Evolutionary conservation across 306 rosid genomes (phyloP).

Genomic region (Acacia melanoxylon): DNA sequence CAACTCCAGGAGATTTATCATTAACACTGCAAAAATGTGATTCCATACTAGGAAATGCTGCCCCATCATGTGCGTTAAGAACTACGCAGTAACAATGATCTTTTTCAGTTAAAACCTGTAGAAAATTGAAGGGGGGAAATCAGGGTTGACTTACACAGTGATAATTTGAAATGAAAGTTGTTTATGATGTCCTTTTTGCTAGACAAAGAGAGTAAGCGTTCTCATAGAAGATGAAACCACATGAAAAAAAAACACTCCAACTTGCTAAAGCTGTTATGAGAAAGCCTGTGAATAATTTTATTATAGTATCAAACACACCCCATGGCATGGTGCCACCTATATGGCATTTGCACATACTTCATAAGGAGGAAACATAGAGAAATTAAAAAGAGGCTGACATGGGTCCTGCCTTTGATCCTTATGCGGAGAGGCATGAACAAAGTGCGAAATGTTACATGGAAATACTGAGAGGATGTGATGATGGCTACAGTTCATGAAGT

Average conservation of each 20-base stretch:
- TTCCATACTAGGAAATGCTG: conserved; percentile 77
- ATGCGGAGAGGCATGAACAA: background rate
- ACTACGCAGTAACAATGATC: conserved; percentile 97
- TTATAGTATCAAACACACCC: background rate
- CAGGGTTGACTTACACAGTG: conserved; percentile 24
- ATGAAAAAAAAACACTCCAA: background rate
- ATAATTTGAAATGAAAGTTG: conserved; percentile 11
- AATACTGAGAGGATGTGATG: background rate
- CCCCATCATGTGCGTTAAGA: conserved; percentile 96
- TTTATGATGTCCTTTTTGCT: conserved; percentile 9
- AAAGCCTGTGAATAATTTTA: background rate
- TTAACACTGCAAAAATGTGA: conserved; percentile 52
- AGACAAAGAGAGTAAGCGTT: conserved; percentile 24
- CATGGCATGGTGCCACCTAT: background rate
- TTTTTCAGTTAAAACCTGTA: conserved; percentile 87
- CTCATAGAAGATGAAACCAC: conserved; percentile 16
- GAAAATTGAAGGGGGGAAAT: conserved; percentile 24
- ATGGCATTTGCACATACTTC: background rate
- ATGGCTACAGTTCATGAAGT: background rate
- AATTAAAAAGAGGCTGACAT: background rate
- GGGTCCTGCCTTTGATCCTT: background rate
- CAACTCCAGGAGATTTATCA: conserved; percentile 41
- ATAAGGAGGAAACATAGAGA: background rate
- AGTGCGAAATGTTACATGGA: background rate
- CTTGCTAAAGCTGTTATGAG: background rate